A percentile compares a stretch with the other conserved stretches of the same genome.
phyloP scores from a whole-genome alignment of 495 filamentous ascomycete species.

The Penicillium ucsense region DNA sequence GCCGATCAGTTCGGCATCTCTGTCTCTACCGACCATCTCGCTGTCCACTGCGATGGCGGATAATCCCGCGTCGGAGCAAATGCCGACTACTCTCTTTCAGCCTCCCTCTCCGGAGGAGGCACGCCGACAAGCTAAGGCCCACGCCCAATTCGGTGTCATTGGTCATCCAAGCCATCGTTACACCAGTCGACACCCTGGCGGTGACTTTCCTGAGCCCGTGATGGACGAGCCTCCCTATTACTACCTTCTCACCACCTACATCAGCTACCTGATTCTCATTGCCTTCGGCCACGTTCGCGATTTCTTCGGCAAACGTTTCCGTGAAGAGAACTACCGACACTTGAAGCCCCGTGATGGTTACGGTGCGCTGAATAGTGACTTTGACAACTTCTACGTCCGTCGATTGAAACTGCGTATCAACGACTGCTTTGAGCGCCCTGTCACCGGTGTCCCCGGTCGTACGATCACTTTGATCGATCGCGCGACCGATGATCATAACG shows the following conservation, averaged over 20 bases:
- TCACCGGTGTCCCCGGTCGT: constrained; percentile 86
- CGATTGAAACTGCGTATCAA: constrained; percentile 89
- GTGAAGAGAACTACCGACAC: constrained; percentile 71
- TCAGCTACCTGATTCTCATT: constrained; percentile 93
- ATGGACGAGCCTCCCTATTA: constrained; percentile 97
- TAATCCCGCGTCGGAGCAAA: constrained; percentile 62
- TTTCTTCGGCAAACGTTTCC: constrained; percentile 95
- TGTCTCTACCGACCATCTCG: constrained; percentile 85
- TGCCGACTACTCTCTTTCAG: constrained; percentile 75
- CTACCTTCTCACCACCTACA: constrained; percentile 91
- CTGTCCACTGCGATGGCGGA: constrained; percentile 81
- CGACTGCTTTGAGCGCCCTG: constrained; percentile 88
- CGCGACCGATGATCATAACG: constrained; percentile 78
- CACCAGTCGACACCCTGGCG: constrained; percentile 72
- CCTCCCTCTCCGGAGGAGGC: constrained; percentile 84
- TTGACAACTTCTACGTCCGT: constrained; percentile 96
- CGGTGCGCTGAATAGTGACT: constrained; percentile 94
- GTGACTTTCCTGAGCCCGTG: constrained; percentile 67
- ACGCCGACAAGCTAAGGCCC: constrained; percentile 59
- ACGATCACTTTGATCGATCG: constrained; percentile 89
- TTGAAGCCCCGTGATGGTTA: constrained; percentile 79
- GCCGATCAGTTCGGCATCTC: constrained; percentile 56
- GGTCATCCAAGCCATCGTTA: constrained; percentile 72
- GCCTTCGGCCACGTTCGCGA: constrained; percentile 91
- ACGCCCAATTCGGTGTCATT: constrained; percentile 89